phyloP scores from a whole-genome alignment of 2,329 filamentous ascomycete species.

The Hypoxylon sp. region DNA sequence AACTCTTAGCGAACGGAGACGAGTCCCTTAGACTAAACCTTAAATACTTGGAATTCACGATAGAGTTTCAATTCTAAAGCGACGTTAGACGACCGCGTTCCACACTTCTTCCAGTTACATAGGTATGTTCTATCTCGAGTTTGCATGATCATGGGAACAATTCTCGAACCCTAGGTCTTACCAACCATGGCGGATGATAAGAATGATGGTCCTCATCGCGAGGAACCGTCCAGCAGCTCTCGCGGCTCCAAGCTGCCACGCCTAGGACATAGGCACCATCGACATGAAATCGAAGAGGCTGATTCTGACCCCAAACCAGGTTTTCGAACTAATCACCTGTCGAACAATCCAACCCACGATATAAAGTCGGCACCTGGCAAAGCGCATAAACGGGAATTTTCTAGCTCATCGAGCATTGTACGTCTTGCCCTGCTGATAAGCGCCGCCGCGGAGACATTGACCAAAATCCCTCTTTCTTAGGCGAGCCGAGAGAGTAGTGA shows the following conservation, averaged over 20 bases:
- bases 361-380: slow-evolving; percentile 17
- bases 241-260: slow-evolving; percentile 44
- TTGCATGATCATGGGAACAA: slow-evolving; percentile 8
- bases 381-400: slow-evolving; percentile 28
- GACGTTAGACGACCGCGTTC: slow-evolving; percentile 27
- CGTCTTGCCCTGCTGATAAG: slow-evolving; percentile 7
- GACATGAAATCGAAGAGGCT: slow-evolving; percentile 28
- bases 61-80: slow-evolving; percentile 37
- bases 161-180: slow-evolving; percentile 17
- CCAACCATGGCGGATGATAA: slow-evolving; percentile 41
- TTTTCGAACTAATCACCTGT: slow-evolving; percentile 38
- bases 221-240: slow-evolving; percentile 23
- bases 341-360: slow-evolving; percentile 28
- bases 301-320: slow-evolving; percentile 43
- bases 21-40: slow-evolving; percentile 26
- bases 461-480: slow-evolving; percentile 30
- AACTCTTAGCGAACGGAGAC: slow-evolving; percentile 21
- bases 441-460: slow-evolving; percentile 5
- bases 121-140: slow-evolving; percentile 46
- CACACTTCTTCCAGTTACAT: slow-evolving; percentile 36
- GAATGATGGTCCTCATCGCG: slow-evolving; percentile 18
- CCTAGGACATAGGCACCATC: slow-evolving; percentile 30
- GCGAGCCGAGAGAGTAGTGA: slow-evolving; percentile 47
- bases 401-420: slow-evolving; percentile 43
- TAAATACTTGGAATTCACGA: slow-evolving; percentile 28